Base-by-base conservation (phyloP, 495 filamentous ascomycete genomes). In the Bryoglossum gracile region DNA sequence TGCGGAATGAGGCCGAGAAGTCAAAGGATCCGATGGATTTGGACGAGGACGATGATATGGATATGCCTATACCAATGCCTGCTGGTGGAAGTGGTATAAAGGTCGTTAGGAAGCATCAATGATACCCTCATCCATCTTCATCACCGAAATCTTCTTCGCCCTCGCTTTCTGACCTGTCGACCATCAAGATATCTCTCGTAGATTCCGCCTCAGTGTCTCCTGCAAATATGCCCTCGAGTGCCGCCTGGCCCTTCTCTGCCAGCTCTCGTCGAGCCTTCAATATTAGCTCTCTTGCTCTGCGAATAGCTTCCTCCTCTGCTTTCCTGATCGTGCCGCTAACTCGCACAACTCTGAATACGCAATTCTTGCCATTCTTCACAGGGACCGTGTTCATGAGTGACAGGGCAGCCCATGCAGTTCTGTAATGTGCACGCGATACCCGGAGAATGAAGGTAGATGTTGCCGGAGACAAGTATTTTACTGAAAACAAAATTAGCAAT, bases 281-380 rank as follows among this genome's bases (percentile, higher is more conserved):
- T 49, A 94, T 82, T 58, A 85, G 77, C 41, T 72, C 70, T 55
- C 80, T 80, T 33, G 87, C 86, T 50, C 87, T 74, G 17, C 80
- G 73, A 58, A 96, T 82, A 28, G 84, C 87, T 63, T 91, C 89
- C 63, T 92, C 83, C 71, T 96, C 88, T 2, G 83, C 83, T 68
- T 94, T 95, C 51, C 79, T 80, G 57, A 98, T 94, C 8, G 94
- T 98, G 17, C 92, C 92, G 49, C 84, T 88, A n/a, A 95, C 87
- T 46, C 85, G 74, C 13, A 95, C 75, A n/a, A 97, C 90, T 40
- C 84, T 80, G 42, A 90, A 83, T 5, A 94, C 81, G 55, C 87
- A 90, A 0, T 77, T 72, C 45, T 65, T 67, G 35, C 73, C 67
- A 57, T 73, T 65, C 55, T 68, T 65, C 49, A 71, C 32, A 49